Evolutionary conservation across 2,329 filamentous ascomycete species (phyloP), one percentile per base, ranked within the genome.

Genomic region (Aschersonia sp.): DNA sequence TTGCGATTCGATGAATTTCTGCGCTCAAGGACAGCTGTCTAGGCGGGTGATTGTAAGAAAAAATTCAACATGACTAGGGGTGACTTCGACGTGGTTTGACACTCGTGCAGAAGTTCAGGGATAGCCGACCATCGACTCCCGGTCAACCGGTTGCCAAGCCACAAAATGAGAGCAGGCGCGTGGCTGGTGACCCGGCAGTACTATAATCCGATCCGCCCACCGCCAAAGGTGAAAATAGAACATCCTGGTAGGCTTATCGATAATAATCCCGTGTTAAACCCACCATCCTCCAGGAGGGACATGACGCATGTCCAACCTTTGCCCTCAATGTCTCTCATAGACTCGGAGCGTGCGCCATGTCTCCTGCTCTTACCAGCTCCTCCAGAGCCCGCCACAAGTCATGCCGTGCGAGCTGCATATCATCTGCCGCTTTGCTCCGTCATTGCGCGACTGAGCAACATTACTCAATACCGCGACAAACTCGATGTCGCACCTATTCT

Each of bases 361-460:
- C 69, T 83, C 30, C 70, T 87, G 38, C 69, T 87, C 12, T 68
- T 87, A 47, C 76, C 84, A 20, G 71, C 75, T 43, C 78, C 82
- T 45, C 80, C 82, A 31, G 66, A 70, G 31, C 76, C 78, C 6
- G 66, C 73, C 45, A 71, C 67, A 20, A 20, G 20, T 20, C 20
- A 20, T 20, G 20, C 20, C 20, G 20, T 20, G 20, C 20, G 20
- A 20, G 20, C 20, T 20, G 20, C 20, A 20, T 20, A 20, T 20
- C 20, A 20, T 20, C 20, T 20, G 20, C 20, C 20, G 20, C 20
- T 20, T 20, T 20, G 20, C 20, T 66, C 72, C 7, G 71, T 74
- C 43, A 68, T 84, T 51, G 60, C 68, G 28, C 70, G 66, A 45
- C 62, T 81, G 28, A 71, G 67, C 20, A 20, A 20, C 20, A 20